Conservation (phyloP, 2,329 filamentous ascomycete species). For the Coniosporium tulheliwenetii region DNA sequence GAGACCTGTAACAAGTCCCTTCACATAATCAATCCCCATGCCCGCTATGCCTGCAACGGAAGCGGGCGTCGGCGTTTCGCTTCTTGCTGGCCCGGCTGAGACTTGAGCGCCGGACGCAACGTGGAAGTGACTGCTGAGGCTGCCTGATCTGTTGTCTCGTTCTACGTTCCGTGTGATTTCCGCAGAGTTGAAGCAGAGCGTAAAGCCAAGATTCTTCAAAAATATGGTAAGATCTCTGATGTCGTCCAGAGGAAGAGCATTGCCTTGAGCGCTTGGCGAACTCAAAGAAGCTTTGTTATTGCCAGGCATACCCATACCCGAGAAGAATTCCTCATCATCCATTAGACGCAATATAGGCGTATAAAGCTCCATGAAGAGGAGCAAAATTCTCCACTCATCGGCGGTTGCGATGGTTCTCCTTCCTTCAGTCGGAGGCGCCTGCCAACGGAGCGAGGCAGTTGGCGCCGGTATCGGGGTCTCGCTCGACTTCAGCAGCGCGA, state of each 20-base stretch:
- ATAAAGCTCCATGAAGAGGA: conserved; percentile 88
- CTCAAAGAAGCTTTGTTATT: conserved; percentile 5
- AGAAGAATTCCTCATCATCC: conserved; percentile 92
- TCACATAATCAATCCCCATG: conserved; percentile 63
- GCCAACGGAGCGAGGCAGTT: conserved; percentile 1
- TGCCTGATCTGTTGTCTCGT: conserved; percentile 3
- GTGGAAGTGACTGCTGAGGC: conserved; percentile 12
- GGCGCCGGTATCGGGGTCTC: neutral
- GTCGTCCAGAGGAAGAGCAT: conserved; percentile 55
- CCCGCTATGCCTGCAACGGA: conserved; percentile 49
- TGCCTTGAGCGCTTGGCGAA: conserved; percentile 38
- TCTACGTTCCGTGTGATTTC: conserved; percentile 16
- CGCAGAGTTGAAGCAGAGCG: conserved; percentile 71
- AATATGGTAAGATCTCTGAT: conserved; percentile 65
- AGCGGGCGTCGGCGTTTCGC: conserved; percentile 14
- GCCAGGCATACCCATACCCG: conserved; percentile 28
- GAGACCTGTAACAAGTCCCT: conserved; percentile 62
- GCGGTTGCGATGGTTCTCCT: conserved; percentile 26
- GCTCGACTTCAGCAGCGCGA: conserved; percentile 36
- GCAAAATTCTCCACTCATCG: conserved; percentile 73
- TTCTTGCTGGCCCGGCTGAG: conserved; percentile 4
- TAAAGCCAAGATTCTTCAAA: conserved; percentile 80
- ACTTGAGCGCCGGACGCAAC: neutral
- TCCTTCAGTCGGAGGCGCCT: conserved; percentile 15
- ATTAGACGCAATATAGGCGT: conserved; percentile 84